Base-by-base conservation (phyloP, 2,329 filamentous ascomycete genomes). In the Chrysoporthe puriensis region DNA sequence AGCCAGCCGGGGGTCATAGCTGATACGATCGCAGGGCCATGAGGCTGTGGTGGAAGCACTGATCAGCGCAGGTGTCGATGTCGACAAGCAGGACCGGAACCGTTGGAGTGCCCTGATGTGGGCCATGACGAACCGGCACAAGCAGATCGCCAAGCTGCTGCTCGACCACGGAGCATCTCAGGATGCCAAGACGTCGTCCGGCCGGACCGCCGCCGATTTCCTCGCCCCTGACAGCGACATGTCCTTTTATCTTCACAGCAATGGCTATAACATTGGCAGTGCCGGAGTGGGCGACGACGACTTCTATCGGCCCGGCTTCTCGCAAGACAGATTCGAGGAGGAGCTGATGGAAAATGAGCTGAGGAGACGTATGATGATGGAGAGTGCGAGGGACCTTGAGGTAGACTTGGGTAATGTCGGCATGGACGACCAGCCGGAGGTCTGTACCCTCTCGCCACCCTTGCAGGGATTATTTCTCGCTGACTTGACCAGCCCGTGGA, bases 61-160 rank as follows among this genome's bases (percentile, higher is more conserved):
- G 63, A 88, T 99, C 63, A 88, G 93, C 68, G 93, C 93, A 11
- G 94, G 95, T 34, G 95, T 91, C 50, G 88, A 93, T 74, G 94
- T 98, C 63, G 94, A 99, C 80, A 91, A 91, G 74, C 95, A 98
- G 79, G 96, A 99, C 77, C 92, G 91, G 71, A 98, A 98, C 76
- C 91, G 96, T 76, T 99, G 96, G 96, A 98, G 93, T 74, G 92
- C 96, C 16, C 84, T 99, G 70, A 99, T 99, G 94, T 99, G 96
- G 96, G 95, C 96, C 62, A 98, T 98, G 93, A 99, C 96, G 66
- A 99, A 99, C 79, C 85, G 94, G 67, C 96, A 99, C 80, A 98
- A 98, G 80, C 90, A 90, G 60, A 99, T 99, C 72, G 94, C 95
- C 46, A 98, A 98, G 79, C 85, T 94, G 13, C 83, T 99, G 18